Base-by-base conservation (phyloP, 2,329 filamentous ascomycete species). In the Cylindrodendrum hubeiense region DNA sequence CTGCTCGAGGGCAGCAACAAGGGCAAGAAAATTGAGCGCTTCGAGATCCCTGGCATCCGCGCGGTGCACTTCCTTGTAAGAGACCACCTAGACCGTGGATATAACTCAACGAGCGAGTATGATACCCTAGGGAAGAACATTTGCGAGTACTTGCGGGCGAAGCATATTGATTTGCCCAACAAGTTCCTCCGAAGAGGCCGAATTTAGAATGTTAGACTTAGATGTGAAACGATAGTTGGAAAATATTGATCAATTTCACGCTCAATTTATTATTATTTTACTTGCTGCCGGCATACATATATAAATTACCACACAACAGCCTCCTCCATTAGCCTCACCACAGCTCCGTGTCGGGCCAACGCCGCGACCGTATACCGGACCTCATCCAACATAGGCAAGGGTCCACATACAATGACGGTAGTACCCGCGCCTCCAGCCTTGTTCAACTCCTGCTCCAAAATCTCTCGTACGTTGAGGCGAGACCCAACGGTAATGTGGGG, bases 111-210 rank as follows among this genome's bases (percentile, higher is more conserved):
- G 58, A 76, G 71, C 24, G 78, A 77, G 21, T 82, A 82, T 62
- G 81, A 84, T 67, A 79, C 77, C 2, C 67, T 83, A 47, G 81
- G 81, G 0, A 84, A 83, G 78, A 82, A 82, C 56, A 71, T 78
- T 24, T 77, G 75, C 59, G 81, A 84, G 74, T 83, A 82, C 64
- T 60, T 84, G 60, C 69, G 81, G 54, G 77, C 78, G 3, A 82
- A 81, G 71, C 75, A 74, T 37, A 78, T 84, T 3, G 79, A 83
- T 57, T 69, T 83, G 5, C 82, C 81, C 5, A 78, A 77, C 21
- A 72, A 75, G 66, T 84, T 84, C 72, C 68, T 83, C 26, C 72
- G 80, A 50, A 72, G 81, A 60, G 81, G 79, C 1, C 69, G 67
- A 37, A 66, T 80, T 51, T 69, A 57, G 43, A 12, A 26, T 8